Evolutionary conservation across 768 basidiomycete genomes (phyloP), one percentile per base, ranked within the genome.

Genomic region (Tylopilus intermedius): DNA sequence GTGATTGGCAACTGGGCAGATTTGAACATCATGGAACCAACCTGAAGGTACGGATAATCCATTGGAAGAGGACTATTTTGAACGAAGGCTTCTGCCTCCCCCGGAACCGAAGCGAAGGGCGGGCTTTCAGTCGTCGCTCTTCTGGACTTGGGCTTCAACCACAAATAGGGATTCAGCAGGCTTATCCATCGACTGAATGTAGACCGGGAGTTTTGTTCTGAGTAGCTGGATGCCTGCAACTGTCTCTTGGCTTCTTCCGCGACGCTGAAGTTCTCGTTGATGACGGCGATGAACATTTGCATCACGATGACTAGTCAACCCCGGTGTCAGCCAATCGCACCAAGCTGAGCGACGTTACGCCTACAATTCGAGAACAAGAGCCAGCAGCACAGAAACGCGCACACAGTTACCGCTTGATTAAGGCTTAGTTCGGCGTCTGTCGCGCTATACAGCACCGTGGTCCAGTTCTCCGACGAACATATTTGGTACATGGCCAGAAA

Each of bases 221-320:
- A 82, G 64, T 83, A 87, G 44, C 82, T 78, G 6, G 82, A 80
- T 5, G 86, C 83, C 68, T 96, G 95, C 56, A 86, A 79, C 14
- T 79, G 79, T 48, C 86, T 82, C 74, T 97, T 97, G 26, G 83
- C 79, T 64, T 94, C 91, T 63, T 97, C 95, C 0, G 92, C 92
- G 5, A 96, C 83, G 22, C 85, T 78, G 61, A 98, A 97, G 69
- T 94, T 95, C 75, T 94, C 93, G 62, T 94, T 90, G 76, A 96
- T 93, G 42, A 95, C 93, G 32, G 95, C 95, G 62, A 98, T 90
- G 74, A 97, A 96, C 85, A 97, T 88, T 65, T 95, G 93, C 45
- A 95, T 67, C 8, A 95, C 77, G 61, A 95, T 90, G 75, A 92
- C 94, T 94, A 53, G 39, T 51, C 37, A 58, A 45, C 26, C 54